Base-by-base conservation (phyloP, 352 stramenopile genomes). In the Globisporangium mamillatum region DNA sequence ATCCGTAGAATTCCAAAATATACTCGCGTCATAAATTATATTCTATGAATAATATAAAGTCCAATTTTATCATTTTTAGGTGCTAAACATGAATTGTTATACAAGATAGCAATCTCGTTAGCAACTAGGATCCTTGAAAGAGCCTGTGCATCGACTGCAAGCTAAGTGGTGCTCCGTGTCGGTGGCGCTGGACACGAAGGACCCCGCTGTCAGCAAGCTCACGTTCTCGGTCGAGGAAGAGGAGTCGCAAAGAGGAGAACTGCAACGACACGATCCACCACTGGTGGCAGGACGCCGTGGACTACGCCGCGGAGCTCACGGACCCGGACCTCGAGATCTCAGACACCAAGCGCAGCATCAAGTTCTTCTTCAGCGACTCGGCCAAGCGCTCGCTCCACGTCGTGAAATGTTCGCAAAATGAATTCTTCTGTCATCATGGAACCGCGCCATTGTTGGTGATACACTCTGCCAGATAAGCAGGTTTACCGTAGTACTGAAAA, bases 201-300 rank as follows among this genome's bases (percentile, higher is more conserved):
- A 66, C 14, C 52, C 60, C 2, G n/a, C 27, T 14, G 25, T 18
- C 44, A 55, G 56, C 67, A 63, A 81, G 53, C 73, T 91, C 20
- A 68, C 53, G 9, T 94, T 86, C 64, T 86, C 81, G 0, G 66
- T 61, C 4, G 75, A 82, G 32, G 86, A 92, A 58, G 86, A 94
- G 69, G 79, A 85, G 66, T 63, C 58, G 27, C 68, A 92, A 32
- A 6, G 83, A 92, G 63, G 80, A 88, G 59, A 78, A 78, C 38
- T 73, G 91, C 57, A 85, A 72, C 65, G 82, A 78, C 20, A 72
- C 73, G 14, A 74, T 90, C 36, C 29, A 32, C 29, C 29, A 32
- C 29, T 32, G 58, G 67, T n/a, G 55, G 20, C 50, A 66, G 3
- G 66, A 75, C 0, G 75, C 75, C 2, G 74, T 85, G n/a, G 82